Conservation (phyloP, 2,329 filamentous ascomycete genomes). For the Leptoxyphium fumago region DNA sequence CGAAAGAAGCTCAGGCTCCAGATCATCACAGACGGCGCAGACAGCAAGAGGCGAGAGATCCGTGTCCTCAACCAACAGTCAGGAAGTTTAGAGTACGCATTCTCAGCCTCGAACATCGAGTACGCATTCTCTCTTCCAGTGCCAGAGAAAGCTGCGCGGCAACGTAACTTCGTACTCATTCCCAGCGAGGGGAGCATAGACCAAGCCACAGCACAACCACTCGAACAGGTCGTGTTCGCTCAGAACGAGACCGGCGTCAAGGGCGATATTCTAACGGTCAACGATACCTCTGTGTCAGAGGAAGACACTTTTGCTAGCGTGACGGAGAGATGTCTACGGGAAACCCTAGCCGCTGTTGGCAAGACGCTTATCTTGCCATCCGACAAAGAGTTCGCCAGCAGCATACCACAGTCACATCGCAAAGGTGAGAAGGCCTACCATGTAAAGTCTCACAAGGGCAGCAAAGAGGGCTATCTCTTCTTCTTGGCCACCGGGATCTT, state of each 20-base stretch:
- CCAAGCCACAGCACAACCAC: constrained; percentile 15
- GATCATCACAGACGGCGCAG: constrained; percentile 26
- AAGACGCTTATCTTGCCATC: constrained; percentile 38
- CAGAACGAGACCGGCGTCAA: constrained; percentile 33
- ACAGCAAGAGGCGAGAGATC: constrained; percentile 12
- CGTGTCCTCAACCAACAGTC: constrained; percentile 14
- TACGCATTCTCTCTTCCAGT: constrained; percentile 47
- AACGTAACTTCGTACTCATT: constrained; percentile 48
- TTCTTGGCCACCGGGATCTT: constrained; percentile 46
- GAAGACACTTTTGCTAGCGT: constrained; percentile 32
- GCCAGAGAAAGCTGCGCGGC: constrained; percentile 48
- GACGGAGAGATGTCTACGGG: constrained; percentile 32
- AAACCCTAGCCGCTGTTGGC: constrained; percentile 30
- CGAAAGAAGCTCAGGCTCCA: constrained; percentile 50
- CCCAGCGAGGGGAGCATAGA: constrained; percentile 35
- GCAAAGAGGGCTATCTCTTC: constrained; percentile 53
- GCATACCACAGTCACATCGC: constrained; percentile 43
- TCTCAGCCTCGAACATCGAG: constrained; percentile 37
- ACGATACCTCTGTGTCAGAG: constrained; percentile 28
- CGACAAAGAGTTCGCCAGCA: constrained; percentile 44
- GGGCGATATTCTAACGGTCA: constrained; percentile 19
- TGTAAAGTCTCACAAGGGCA: constrained; percentile 48
- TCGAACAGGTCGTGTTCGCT: constrained; percentile 46
- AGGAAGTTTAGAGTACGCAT: constrained; percentile 24
- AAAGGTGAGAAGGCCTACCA: constrained; percentile 50